Evolutionary conservation across 805 yeast genomes (phyloP).

Genomic region (Osmozyma mogii): DNA sequence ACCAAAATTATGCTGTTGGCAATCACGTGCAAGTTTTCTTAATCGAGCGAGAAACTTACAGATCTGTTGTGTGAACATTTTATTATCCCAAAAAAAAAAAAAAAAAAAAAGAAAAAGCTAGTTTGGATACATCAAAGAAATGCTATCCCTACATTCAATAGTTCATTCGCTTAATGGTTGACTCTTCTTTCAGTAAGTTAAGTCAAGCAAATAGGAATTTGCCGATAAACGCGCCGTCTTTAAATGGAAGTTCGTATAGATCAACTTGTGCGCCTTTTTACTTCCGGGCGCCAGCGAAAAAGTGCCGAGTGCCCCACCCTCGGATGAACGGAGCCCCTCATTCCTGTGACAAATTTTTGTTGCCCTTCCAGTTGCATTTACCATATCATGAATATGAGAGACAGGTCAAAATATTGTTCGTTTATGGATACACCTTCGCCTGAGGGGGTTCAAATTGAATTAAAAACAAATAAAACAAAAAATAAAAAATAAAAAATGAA

Average conservation of each 20-base stretch:
- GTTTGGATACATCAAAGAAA: not conserved
- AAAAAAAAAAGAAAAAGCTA: not conserved
- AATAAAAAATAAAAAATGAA: too few species aligned
- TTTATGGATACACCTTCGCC: not conserved
- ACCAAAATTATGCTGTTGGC: not conserved
- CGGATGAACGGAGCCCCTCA: slow-evolving; percentile 1
- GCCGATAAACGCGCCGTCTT: not conserved
- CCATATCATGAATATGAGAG: not conserved
- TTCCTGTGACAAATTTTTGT: slow-evolving; percentile 1
- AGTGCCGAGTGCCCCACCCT: slow-evolving; percentile 1
- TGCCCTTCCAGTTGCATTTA: not conserved
- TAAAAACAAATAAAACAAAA: too few species aligned
- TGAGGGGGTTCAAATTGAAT: not conserved
- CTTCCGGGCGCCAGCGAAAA: not conserved
- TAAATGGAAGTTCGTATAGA: not conserved
- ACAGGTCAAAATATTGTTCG: slow-evolving; percentile 1
- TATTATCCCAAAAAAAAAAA: not conserved
- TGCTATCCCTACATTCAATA: not conserved
- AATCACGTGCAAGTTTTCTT: not conserved
- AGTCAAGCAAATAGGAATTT: not conserved
- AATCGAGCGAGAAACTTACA: too few species aligned
- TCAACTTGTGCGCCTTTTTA: not conserved
- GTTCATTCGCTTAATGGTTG: not conserved
- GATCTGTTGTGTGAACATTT: too few species aligned
- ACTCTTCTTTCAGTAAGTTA: not conserved